Base-by-base conservation (phyloP, 768 basidiomycete genomes). In the Paxillus rubicundulus region DNA sequence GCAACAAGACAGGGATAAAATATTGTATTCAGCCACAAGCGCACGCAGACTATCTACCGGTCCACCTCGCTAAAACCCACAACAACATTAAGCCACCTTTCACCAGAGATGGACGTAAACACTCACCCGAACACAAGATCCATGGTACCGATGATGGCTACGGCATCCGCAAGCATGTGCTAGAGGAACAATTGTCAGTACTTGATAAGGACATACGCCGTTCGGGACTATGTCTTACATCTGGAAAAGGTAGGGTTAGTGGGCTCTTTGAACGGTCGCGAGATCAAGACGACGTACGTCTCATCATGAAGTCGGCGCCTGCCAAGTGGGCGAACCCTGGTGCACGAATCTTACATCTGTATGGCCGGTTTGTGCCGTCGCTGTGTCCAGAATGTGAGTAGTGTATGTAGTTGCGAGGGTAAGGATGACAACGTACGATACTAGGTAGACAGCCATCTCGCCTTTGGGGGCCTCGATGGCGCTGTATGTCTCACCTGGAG, bases 381-480 rank as follows among this genome's bases (percentile, higher is more conserved):
- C 89, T 91, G 53, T 13, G 21, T 18, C 12, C 37, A 40, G 28
- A 3, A 16, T 13, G 27, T 63, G n/a, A 10, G 10, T 56, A 3
- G 20, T 7, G 36, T 9, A 13, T 4, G 28, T 20, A 21, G 38
- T 2, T n/a, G 5, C 4, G 34, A 0, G 5, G 3, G 2, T 6
- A 18, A 8, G 13, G 20, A 37, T 4, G 21, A 28, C 27, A 28
- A 81, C 87, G 63, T 61, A 89, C 84, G 94, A 97, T 56, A 99
- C 93, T 47, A 99, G 85, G 76, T 95, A 99, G 42, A 99, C 96
- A 60, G 80, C 96, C 94, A 98, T 98, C 74, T 98, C 96, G 57
- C 95, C 95, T 74, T 99, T 98, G 41, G 96, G 96, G 8, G 96
- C 96, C 73, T 99, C 97, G 60, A 98, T 98, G 2, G 96, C 96